Evolutionary conservation across 2,329 filamentous ascomycete genomes (phyloP).

Genomic region (Pseudogymnoascus sp.): DNA sequence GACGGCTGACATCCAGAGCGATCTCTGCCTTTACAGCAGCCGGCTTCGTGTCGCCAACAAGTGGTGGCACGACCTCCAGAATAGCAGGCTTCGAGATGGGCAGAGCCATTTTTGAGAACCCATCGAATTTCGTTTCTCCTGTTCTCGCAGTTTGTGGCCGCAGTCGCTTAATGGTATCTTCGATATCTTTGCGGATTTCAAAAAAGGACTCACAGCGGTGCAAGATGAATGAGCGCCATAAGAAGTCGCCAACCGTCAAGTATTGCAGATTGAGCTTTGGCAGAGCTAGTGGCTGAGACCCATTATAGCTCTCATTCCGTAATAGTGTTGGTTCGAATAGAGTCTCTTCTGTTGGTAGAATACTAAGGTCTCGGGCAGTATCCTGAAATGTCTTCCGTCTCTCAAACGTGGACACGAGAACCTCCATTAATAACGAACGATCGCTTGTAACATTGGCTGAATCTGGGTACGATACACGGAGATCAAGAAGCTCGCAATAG

Average conservation of each 20-base stretch:
- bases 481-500: slow-evolving; percentile 62
- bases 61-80: slow-evolving; percentile 72
- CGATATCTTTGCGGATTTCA: slow-evolving; percentile 84
- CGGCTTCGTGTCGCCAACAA: slow-evolving; percentile 76
- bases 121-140: slow-evolving; percentile 66
- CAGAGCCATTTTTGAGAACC: slow-evolving; percentile 86
- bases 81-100: slow-evolving; percentile 80
- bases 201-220: slow-evolving; percentile 91
- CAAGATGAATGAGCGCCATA: slow-evolving; percentile 89
- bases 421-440: slow-evolving; percentile 59
- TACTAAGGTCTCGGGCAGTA: slow-evolving; percentile 56
- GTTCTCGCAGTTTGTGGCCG: slow-evolving; percentile 57
- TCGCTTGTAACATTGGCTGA: slow-evolving; percentile 55
- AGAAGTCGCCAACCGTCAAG: slow-evolving; percentile 84
- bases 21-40: slow-evolving; percentile 82
- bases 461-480: slow-evolving; percentile 75
- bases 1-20: slow-evolving; percentile 67
- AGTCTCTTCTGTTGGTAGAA: slow-evolving; percentile 75
- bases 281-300: slow-evolving; percentile 76
- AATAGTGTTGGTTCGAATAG: slow-evolving; percentile 74
- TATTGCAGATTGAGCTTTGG: slow-evolving; percentile 96
- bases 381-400: slow-evolving; percentile 77
- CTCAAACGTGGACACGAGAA: slow-evolving; percentile 68
- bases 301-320: slow-evolving; percentile 79
- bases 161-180: slow-evolving; percentile 70